Conservation (phyloP, 176 grass and related monocot genomes). For the Triticum urartu region DNA sequence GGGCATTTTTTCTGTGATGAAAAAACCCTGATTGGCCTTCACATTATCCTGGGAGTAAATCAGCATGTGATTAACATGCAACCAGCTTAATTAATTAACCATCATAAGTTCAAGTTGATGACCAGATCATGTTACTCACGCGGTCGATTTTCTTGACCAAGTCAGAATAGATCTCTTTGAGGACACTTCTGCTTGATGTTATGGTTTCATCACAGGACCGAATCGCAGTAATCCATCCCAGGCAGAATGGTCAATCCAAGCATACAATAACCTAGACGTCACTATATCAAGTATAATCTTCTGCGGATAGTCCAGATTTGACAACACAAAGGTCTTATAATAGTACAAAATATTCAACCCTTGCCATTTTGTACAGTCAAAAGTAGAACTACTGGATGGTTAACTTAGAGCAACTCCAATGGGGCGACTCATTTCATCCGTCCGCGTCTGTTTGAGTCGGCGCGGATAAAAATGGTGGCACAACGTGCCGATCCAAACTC, state of each 20-base stretch:
- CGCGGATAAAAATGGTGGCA: too few relatives aligned
- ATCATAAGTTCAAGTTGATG: neutral
- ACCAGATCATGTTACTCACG: neutral
- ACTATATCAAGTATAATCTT: neutral
- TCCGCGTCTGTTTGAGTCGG: too few relatives aligned
- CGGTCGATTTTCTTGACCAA: neutral
- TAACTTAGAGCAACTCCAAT: neutral
- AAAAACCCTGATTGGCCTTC: neutral
- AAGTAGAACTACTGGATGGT: constrained; percentile 1
- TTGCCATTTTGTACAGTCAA: constrained; percentile 32
- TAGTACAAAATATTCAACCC: constrained; percentile 13
- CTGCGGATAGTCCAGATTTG: neutral
- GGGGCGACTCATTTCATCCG: too few relatives aligned
- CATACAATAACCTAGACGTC: neutral
- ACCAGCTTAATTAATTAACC: neutral
- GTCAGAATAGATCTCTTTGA: neutral
- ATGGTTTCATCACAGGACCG: neutral
- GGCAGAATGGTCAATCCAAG: constrained; percentile 10
- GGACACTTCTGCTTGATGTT: neutral
- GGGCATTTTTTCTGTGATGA: neutral
- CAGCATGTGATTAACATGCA: neutral
- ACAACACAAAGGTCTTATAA: neutral
- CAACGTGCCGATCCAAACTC: too few relatives aligned
- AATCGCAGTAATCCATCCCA: neutral
- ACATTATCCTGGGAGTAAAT: neutral